These are phyloP conservation scores for Pisolithus microcarpus DNA, from an alignment of 768 basidiomycete species.

Conservation along the genomic window DNA sequence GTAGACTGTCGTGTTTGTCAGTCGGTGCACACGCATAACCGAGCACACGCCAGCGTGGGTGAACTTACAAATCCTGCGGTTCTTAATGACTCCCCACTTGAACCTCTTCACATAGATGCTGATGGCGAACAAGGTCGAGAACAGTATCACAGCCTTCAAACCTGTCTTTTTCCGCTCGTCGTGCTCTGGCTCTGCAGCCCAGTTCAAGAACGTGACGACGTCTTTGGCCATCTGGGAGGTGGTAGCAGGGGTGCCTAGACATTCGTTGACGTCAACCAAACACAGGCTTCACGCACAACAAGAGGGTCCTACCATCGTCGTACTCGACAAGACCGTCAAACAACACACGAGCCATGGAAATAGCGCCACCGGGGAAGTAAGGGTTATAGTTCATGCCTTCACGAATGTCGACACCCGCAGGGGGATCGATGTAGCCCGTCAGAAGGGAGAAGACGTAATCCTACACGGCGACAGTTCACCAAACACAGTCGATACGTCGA, in stretches of 20 bases:
- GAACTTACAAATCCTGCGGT: slow-evolving; percentile 79
- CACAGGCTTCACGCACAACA: not conserved
- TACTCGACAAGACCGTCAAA: slow-evolving; percentile 97
- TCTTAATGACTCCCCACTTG: slow-evolving; percentile 92
- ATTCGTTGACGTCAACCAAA: slow-evolving; percentile 7
- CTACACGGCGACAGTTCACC: slow-evolving; percentile 31
- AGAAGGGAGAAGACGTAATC: slow-evolving; percentile 97
- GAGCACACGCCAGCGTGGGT: not conserved
- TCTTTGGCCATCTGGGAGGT: slow-evolving; percentile 99
- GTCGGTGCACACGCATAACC: slow-evolving; percentile 5
- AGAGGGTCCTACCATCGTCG: slow-evolving; percentile 64
- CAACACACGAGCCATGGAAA: slow-evolving; percentile 95
- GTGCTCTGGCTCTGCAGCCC: slow-evolving; percentile 97
- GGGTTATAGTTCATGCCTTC: slow-evolving; percentile 99
- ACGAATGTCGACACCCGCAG: slow-evolving; percentile 89
- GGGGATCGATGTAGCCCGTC: slow-evolving; percentile 95
- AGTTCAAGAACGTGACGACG: slow-evolving; percentile 88
- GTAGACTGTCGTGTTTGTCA: slow-evolving; percentile 24
- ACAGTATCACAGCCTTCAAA: slow-evolving; percentile 90
- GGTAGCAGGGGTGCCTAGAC: slow-evolving; percentile 85
- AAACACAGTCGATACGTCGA: not conserved
- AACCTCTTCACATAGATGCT: slow-evolving; percentile 90
- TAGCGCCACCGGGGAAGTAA: slow-evolving; percentile 98
- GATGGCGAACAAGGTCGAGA: slow-evolving; percentile 75
- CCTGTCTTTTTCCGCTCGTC: slow-evolving; percentile 97